Conservation (phyloP, 176 grass and related monocot species). For the Musa beccarii region DNA sequence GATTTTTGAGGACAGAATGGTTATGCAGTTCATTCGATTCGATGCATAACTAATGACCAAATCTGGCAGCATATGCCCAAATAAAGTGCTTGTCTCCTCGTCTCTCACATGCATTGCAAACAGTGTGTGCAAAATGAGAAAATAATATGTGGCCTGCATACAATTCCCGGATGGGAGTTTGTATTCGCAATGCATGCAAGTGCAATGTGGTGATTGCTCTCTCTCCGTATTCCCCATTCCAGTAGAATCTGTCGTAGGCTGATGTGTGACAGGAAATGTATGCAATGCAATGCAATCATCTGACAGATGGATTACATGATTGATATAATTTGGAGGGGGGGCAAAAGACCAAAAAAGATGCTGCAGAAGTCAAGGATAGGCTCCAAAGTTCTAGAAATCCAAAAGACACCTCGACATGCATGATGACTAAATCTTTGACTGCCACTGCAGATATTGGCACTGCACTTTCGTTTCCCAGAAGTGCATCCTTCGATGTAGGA, state of each 20-base stretch:
- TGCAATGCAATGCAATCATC: neutral
- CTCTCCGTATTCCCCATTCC: neutral
- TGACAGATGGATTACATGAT: neutral
- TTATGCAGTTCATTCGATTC: too few relatives aligned
- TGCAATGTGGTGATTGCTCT: neutral
- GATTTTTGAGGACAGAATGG: too few relatives aligned
- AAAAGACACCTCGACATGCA: conserved; percentile 9
- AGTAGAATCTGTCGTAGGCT: neutral
- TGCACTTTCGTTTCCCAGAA: neutral
- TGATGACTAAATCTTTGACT: conserved; percentile 11
- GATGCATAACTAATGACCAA: conserved; percentile 21
- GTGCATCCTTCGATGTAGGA: conserved; percentile 10
- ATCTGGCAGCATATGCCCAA: conserved; percentile 41
- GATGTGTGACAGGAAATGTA: neutral
- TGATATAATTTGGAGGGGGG: neutral
- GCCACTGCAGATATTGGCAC: neutral
- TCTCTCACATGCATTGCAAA: conserved; percentile 16
- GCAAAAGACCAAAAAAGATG: conserved; percentile 12
- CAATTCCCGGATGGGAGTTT: neutral
- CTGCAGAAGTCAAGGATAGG: conserved; percentile 10
- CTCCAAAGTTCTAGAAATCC: conserved; percentile 19
- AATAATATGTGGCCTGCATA: neutral
- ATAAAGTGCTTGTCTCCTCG: conserved; percentile 43
- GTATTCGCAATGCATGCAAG: neutral
- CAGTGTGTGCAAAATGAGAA: neutral